Conservation (phyloP, 768 basidiomycete species). For the Leccinum truebloodii region DNA sequence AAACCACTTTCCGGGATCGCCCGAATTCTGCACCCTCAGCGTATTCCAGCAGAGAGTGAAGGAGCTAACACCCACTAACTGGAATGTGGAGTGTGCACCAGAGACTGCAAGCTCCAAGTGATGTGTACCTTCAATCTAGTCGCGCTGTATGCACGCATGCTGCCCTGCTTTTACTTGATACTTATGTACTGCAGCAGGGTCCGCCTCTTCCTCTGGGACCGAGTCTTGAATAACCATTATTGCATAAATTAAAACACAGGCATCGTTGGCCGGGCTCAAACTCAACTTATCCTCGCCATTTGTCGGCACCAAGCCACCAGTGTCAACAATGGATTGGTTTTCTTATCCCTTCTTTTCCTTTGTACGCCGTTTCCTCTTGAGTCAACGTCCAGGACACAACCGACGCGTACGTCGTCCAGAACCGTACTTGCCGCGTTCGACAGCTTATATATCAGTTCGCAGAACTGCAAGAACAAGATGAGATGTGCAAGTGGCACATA, state of each 20-base stretch:
- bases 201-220: slow-evolving; percentile 12
- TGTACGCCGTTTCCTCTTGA: slow-evolving; percentile 13
- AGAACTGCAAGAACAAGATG: slow-evolving; percentile 92
- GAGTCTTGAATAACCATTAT: not conserved
- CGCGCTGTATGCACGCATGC: not conserved
- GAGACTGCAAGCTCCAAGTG: slow-evolving; percentile 6
- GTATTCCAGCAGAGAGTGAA: slow-evolving; percentile 63
- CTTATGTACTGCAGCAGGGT: not conserved
- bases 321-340: not conserved
- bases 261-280: not conserved
- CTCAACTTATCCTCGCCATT: not conserved
- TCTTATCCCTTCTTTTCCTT: not conserved
- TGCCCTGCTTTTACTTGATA: not conserved
- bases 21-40: slow-evolving; percentile 71
- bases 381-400: slow-evolving; percentile 67
- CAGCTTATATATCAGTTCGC: slow-evolving; percentile 8
- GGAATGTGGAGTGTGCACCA: slow-evolving; percentile 62
- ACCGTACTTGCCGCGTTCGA: not conserved
- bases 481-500: slow-evolving; percentile 92
- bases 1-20: slow-evolving; percentile 66
- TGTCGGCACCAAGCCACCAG: not conserved
- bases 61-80: slow-evolving; percentile 66
- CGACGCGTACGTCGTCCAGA: slow-evolving; percentile 74
- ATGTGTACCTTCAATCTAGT: slow-evolving; percentile 1
- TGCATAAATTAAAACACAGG: not conserved